Conservation (phyloP, 352 stramenopile species). For the Phytophthora sansomeana region DNA sequence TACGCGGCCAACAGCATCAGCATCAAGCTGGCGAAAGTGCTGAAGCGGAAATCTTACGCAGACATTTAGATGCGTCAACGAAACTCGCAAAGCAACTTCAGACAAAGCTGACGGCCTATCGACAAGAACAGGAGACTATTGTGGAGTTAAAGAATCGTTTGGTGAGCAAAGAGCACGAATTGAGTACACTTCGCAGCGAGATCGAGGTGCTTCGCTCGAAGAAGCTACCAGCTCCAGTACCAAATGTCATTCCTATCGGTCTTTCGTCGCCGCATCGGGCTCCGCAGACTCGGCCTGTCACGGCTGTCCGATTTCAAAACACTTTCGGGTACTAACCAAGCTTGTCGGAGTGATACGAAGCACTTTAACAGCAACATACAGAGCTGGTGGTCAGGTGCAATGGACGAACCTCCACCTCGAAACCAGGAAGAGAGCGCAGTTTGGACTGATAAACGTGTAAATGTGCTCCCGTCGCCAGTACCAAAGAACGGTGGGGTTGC, state of each 20-base stretch:
- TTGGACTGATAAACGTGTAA: constrained; percentile 1
- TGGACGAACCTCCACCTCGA: neutral
- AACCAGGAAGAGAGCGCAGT: constrained; percentile 26
- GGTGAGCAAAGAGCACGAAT: constrained; percentile 36
- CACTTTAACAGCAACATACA: constrained; percentile 49
- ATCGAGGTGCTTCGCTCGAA: constrained; percentile 25
- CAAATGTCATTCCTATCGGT: neutral
- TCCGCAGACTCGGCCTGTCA: constrained; percentile 30
- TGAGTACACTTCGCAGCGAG: constrained; percentile 25
- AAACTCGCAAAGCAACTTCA: constrained; percentile 37
- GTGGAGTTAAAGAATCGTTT: constrained; percentile 15
- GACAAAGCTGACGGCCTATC: constrained; percentile 35
- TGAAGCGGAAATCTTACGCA: constrained; percentile 66
- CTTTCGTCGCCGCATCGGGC: constrained; percentile 19
- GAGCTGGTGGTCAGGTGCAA: constrained; percentile 61
- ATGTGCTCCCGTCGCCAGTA: neutral
- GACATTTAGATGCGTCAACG: constrained; percentile 39
- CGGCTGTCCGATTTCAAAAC: constrained; percentile 40
- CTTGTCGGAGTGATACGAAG: constrained; percentile 13
- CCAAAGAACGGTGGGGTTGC: neutral
- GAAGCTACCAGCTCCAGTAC: constrained; percentile 11
- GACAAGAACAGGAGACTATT: constrained; percentile 30
- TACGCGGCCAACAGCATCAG: constrained; percentile 25
- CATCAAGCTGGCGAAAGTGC: constrained; percentile 43
- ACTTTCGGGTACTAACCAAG: neutral